A percentile compares a stretch with the other conserved stretches of the same genome.
These are phyloP conservation scores for Deakozyma indianensis DNA, from an alignment of 805 yeast species.

Conservation along the genomic window DNA sequence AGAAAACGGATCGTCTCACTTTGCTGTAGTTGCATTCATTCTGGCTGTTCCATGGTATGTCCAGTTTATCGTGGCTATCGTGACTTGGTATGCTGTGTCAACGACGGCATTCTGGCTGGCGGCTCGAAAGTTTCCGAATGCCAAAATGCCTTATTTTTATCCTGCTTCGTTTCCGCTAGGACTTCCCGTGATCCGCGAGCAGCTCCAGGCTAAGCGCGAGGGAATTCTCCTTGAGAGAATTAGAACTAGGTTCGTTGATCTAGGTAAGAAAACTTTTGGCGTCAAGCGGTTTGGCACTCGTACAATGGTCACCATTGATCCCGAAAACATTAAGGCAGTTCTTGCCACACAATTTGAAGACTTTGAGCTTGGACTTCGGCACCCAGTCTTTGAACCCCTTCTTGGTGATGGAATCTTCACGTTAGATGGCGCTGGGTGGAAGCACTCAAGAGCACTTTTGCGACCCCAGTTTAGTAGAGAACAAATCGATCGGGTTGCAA, in stretches of 20 bases:
- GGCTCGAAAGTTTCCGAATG: neutral
- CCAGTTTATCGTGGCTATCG: neutral
- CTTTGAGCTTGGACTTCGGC: conserved; percentile 17
- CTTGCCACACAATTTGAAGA: conserved; percentile 21
- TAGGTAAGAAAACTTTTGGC: neutral
- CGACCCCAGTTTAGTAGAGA: conserved; percentile 20
- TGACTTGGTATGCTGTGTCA: neutral
- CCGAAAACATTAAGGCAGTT: conserved; percentile 21
- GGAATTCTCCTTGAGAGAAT: neutral
- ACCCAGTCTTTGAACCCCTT: conserved; percentile 13
- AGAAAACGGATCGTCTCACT: too few relatives aligned
- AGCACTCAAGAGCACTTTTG: conserved; percentile 20
- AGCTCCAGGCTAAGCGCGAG: neutral
- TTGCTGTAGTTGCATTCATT: too few relatives aligned
- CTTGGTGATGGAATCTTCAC: conserved; percentile 24
- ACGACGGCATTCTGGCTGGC: neutral
- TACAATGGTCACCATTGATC: conserved; percentile 14
- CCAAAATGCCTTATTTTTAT: neutral
- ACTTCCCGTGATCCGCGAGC: neutral
- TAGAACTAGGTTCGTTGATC: neutral
- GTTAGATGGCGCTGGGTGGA: conserved; percentile 22
- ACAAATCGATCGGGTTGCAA: conserved; percentile 14
- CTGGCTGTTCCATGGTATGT: neutral
- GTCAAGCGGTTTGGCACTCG: neutral
- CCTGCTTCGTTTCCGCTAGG: neutral